phyloP scores from a whole-genome alignment of 2,329 filamentous ascomycete species.

The Dryadomyces sulphureus region DNA sequence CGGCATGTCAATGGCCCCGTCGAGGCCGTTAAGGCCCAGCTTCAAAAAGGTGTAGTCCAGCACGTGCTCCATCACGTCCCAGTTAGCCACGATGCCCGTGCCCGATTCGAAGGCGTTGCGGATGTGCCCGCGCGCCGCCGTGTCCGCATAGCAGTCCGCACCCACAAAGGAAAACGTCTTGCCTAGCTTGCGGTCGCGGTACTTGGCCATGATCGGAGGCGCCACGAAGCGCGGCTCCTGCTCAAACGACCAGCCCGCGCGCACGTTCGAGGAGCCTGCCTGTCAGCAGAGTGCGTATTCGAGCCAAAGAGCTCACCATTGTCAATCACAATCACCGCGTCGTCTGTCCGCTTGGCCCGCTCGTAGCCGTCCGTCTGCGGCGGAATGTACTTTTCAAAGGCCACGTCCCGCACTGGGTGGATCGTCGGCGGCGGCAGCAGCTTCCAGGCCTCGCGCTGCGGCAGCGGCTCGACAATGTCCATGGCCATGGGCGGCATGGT shows the following conservation, averaged over 20 bases:
- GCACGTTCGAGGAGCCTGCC: conserved; percentile 70
- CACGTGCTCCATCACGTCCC: conserved; percentile 93
- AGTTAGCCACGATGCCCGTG: conserved; percentile 85
- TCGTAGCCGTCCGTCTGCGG: conserved; percentile 53
- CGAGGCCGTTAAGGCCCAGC: conserved; percentile 64
- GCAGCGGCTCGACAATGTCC: conserved; percentile 29
- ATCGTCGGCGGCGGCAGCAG: conserved; percentile 38
- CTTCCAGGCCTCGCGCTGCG: conserved; percentile 25
- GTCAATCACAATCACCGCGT: conserved; percentile 86
- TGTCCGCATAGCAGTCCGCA: conserved; percentile 85
- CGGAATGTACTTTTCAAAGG: conserved; percentile 40
- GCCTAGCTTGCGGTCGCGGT: conserved; percentile 83
- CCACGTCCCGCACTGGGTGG: conserved; percentile 46
- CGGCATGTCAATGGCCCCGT: conserved; percentile 66
- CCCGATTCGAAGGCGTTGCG: conserved; percentile 84
- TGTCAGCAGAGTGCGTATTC: neutral
- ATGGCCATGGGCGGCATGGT: conserved; percentile 39
- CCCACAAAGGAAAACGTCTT: conserved; percentile 89
- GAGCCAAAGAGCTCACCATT: conserved; percentile 51
- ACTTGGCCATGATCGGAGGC: conserved; percentile 86
- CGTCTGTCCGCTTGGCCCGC: conserved; percentile 43
- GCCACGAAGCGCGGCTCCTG: conserved; percentile 62
- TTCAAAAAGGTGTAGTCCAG: conserved; percentile 93
- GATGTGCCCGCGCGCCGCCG: conserved; percentile 79
- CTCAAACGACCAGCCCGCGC: conserved; percentile 95